Base-by-base conservation (phyloP, 768 basidiomycete species). In the Paxillus rubicundulus region DNA sequence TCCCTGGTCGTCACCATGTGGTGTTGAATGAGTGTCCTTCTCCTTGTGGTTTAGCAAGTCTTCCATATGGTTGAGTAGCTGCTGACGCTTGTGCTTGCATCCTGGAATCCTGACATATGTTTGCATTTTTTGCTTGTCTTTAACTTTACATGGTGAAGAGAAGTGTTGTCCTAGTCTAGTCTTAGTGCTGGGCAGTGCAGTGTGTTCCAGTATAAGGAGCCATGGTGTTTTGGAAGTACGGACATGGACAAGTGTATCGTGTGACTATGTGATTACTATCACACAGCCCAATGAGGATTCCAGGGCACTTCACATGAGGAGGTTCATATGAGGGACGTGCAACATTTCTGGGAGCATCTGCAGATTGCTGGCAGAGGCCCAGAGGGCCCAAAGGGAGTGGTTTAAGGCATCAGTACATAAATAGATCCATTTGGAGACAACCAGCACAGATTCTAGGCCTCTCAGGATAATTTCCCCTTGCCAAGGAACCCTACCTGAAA, bases 121-220 rank as follows among this genome's bases (percentile, higher is more conserved):
- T 1, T 46, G 50, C 18, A 41, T 53, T 45, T 61, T 56, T 9
- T 39, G 39, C 9, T 24, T 47, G 20, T 62, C 49, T 13, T 32
- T 14, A n/a, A 20, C 24, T 44, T 60, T 64, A 14, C 53, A 36
- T 9, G 65, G 65, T 12, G 54, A 61, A 4, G 36, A 34, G 24
- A 61, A 66, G 17, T 53, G 51, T 9, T 18, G 16, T 0, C 63
- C 60, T 4, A 66, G 55, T 9, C 65, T 58, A 34, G 27, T 33
- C 20, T 8, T 27, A 21, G 41, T 42, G 21, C 41, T 42, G 21
- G 45, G 45, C 18, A 42, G 18, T 16, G 41, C 41, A 21, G 41
- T 20, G 18, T 12, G 18, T 42, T 21, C 41, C 41, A 21, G 18
- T 18, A 42, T 4, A 3, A 21, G 21, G 41, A 20, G 41, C 4